Conservation (phyloP, 2,329 filamentous ascomycete species). For the Rhynchosporium graminicola region DNA sequence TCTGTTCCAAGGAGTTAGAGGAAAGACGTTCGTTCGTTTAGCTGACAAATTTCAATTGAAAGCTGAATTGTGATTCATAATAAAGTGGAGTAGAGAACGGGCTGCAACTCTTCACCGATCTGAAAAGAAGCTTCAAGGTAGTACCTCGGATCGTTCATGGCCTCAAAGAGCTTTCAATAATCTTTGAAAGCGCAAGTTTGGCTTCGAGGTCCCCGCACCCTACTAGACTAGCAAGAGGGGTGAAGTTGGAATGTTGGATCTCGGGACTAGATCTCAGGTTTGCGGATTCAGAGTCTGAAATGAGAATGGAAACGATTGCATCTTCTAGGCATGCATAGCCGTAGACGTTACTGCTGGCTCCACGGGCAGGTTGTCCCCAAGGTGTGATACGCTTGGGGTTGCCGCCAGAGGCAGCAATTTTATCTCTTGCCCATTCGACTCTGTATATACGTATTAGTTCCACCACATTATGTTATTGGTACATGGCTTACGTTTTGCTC, state of each 20-base stretch:
- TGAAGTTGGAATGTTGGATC: slow-evolving; percentile 30
- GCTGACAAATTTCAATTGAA: too few species aligned
- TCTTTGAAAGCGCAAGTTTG: slow-evolving; percentile 27
- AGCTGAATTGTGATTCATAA: too few species aligned
- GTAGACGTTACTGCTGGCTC: slow-evolving; percentile 25
- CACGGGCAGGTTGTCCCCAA: slow-evolving; percentile 37
- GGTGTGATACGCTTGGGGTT: slow-evolving; percentile 44
- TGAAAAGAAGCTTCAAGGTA: too few species aligned
- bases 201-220: slow-evolving; percentile 32
- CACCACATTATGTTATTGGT: neutral
- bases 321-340: slow-evolving; percentile 33
- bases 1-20: too few species aligned
- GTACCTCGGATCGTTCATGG: too few species aligned
- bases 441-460: neutral
- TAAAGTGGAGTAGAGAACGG: too few species aligned
- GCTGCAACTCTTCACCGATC: too few species aligned
- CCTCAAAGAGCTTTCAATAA: too few species aligned
- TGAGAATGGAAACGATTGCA: slow-evolving; percentile 32
- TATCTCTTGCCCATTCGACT: slow-evolving; percentile 55
- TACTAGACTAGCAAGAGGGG: slow-evolving; percentile 30
- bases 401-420: slow-evolving; percentile 57
- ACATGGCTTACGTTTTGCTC: slow-evolving; percentile 38
- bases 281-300: slow-evolving; percentile 23
- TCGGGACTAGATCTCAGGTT: slow-evolving; percentile 19
- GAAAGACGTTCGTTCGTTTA: too few species aligned